These are phyloP conservation scores for Lichtheimia ornata DNA, from an alignment of 371 early-diverging fungal species.

Conservation along the genomic window DNA sequence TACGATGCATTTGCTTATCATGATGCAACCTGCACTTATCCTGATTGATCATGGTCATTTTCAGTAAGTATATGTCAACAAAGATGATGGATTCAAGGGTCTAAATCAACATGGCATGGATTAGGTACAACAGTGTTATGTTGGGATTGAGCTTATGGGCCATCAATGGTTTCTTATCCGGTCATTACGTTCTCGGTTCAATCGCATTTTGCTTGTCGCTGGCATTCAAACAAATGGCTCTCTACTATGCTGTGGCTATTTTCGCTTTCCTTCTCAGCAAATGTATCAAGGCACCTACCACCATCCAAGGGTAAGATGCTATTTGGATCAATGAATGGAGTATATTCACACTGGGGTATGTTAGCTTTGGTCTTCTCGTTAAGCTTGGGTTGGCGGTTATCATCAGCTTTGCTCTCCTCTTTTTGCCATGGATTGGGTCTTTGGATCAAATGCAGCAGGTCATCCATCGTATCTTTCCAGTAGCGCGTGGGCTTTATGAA, in stretches of 20 bases:
- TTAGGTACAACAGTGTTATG: constrained; percentile 92
- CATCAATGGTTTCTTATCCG: constrained; percentile 63
- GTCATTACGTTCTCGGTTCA: constrained; percentile 69
- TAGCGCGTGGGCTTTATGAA: constrained; percentile 93
- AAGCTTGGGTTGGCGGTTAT: constrained; percentile 79
- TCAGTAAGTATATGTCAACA: constrained; percentile 57
- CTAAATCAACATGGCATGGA: background rate
- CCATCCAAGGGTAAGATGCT: constrained; percentile 20
- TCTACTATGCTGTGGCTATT: constrained; percentile 90
- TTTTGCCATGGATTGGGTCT: constrained; percentile 73
- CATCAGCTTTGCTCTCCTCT: constrained; percentile 62
- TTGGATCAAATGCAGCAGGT: constrained; percentile 76
- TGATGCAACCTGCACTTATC: constrained; percentile 85
- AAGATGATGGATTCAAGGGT: background rate
- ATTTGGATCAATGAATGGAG: background rate
- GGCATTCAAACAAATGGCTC: constrained; percentile 95
- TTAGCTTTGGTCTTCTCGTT: constrained; percentile 59
- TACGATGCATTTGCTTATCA: constrained; percentile 57
- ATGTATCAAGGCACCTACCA: constrained; percentile 52
- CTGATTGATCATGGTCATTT: constrained; percentile 96
- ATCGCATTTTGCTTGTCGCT: constrained; percentile 80
- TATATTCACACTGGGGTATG: background rate
- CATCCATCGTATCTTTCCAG: constrained; percentile 84
- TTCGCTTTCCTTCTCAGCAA: constrained; percentile 85
- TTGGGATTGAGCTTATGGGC: constrained; percentile 83